Evolutionary conservation across 148 eudicot species (phyloP).

Genomic region (Rhododendron griersonianum): DNA sequence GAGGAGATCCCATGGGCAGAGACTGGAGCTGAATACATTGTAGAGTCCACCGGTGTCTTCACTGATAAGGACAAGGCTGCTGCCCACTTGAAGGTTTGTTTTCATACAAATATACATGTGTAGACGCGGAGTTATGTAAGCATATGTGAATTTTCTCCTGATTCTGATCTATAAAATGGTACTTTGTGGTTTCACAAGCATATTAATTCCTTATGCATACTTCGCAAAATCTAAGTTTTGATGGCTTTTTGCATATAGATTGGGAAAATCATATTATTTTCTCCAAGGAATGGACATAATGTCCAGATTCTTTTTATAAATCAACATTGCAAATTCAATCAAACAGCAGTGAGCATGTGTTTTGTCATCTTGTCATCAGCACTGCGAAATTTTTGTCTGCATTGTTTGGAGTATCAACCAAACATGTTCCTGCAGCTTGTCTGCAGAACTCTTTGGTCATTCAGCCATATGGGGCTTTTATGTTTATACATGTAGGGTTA

Average conservation of each 20-base stretch:
- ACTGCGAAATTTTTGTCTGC: neutral
- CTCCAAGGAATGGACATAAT: neutral
- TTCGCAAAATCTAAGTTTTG: neutral
- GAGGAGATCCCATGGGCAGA: conserved; percentile 73
- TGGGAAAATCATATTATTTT: neutral
- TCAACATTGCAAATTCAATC: neutral
- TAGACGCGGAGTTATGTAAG: neutral
- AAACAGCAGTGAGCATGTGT: neutral
- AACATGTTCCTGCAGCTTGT: neutral
- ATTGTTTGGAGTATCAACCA: neutral
- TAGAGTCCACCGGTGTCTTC: conserved; percentile 75
- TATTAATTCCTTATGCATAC: neutral
- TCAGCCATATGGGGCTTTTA: neutral
- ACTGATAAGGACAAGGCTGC: conserved; percentile 73
- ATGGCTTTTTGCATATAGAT: neutral
- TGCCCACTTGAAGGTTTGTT: conserved; percentile 61
- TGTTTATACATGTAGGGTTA: neutral
- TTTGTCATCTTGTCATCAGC: neutral
- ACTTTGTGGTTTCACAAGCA: neutral
- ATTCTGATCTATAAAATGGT: neutral
- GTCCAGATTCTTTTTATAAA: neutral
- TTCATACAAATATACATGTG: neutral
- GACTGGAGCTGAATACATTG: conserved; percentile 57
- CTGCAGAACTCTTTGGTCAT: neutral
- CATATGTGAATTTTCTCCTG: neutral